Conservation (phyloP, 1,139 yeast species). For the Geotrichum australiense region DNA sequence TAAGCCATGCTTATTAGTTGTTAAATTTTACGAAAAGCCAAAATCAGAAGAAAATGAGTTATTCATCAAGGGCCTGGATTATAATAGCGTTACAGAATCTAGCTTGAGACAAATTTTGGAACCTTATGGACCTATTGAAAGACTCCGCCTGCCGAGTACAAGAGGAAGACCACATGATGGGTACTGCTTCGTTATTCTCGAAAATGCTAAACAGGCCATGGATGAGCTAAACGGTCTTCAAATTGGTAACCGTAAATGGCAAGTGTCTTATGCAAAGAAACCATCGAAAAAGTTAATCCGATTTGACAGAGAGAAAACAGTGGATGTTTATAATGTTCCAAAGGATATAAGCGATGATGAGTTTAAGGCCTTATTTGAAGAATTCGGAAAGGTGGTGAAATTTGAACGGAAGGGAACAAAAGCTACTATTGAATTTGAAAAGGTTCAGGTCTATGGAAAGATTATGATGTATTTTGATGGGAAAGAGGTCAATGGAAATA, state of each 20-base stretch:
- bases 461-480: conserved; percentile 49
- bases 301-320: neutral
- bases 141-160: conserved; percentile 23
- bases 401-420: conserved; percentile 45
- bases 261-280: conserved; percentile 22
- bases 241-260: conserved; percentile 22
- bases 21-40: conserved; percentile 53
- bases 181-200: conserved; percentile 32
- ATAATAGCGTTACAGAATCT: conserved; percentile 30
- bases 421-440: conserved; percentile 49
- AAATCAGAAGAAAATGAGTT: conserved; percentile 45
- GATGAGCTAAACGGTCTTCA: conserved; percentile 20
- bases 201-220: conserved; percentile 28
- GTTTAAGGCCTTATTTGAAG: conserved; percentile 33
- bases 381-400: conserved; percentile 45
- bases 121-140: conserved; percentile 45
- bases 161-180: conserved; percentile 31
- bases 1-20: conserved; percentile 40
- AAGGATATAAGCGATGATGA: conserved; percentile 28
- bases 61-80: conserved; percentile 48
- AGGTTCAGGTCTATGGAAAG: conserved; percentile 46
- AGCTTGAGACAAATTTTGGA: conserved; percentile 32
- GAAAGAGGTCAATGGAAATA: conserved; percentile 34
- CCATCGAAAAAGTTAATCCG: conserved; percentile 19
- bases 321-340: conserved; percentile 24